Percentiles rank a stretch among this genome's conserved stretches.
Evolutionary conservation across 345 rosid genomes (phyloP).

Genomic region (Eutrema japonicum): DNA sequence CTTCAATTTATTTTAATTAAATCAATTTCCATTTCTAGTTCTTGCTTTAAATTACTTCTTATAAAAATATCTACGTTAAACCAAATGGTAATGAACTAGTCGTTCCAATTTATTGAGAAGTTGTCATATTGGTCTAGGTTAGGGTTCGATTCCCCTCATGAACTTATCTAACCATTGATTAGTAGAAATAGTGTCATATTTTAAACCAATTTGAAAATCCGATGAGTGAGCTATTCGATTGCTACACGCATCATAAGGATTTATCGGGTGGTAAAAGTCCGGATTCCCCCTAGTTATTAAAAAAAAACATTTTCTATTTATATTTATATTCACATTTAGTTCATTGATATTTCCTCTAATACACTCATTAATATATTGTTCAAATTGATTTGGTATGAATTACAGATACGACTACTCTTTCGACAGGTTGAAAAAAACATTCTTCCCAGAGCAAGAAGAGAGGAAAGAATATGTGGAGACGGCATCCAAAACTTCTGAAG

Average conservation of each 20-base stretch:
- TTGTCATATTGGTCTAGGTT: no score
- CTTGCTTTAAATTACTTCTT: neutral
- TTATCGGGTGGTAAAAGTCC: no score
- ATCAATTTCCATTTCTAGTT: neutral
- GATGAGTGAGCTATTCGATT: no score
- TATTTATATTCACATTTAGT: neutral
- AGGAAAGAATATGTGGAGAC: neutral
- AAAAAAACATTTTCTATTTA: neutral
- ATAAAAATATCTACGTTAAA: neutral
- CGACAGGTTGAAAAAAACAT: neutral
- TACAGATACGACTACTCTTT: neutral
- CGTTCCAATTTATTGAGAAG: no score
- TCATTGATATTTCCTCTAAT: no score
- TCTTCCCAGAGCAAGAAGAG: neutral
- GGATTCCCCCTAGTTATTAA: no score
- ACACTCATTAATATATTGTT: neutral
- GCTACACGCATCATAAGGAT: no score
- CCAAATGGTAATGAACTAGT: no score
- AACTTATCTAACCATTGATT: no score
- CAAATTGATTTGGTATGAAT: neutral
- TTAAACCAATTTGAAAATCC: no score
- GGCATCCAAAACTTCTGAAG: neutral
- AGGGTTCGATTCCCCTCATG: no score
- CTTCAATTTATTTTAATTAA: neutral
- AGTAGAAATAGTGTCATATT: no score